Base-by-base conservation (phyloP, 257 asterid species). In the Parsonsia alboflavescens region DNA sequence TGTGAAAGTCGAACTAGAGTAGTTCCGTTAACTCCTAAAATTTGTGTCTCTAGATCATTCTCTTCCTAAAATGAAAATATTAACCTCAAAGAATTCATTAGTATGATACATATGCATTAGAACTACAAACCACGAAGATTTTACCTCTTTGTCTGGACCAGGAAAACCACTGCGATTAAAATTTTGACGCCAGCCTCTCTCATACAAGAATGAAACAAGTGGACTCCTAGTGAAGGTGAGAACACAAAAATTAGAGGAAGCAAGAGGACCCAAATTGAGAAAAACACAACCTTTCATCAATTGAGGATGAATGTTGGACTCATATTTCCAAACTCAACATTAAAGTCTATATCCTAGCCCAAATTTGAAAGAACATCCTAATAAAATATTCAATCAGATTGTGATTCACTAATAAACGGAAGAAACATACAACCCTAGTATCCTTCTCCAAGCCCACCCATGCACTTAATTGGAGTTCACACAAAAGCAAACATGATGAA, bases 171-270 rank as follows among this genome's bases (percentile, higher is more conserved):
- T 86, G 57, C 84, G 85, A 78, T 70, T 88, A 83, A 95, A 95
- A 75, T 82, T 87, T 79, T 95, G 99, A 75, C 97, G 98, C 99
- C 99, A 95, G 67, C 98, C 98, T 77, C 99, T 92, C 91, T 92
- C 99, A 71, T 95, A 95, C 76, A 89, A 85, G 80, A 85, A 95
- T 39, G 99, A 95, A 79, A 95, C 93, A 76, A 95, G 74, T 48
- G 99, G 98, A 74, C 98, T 95, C 98, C 99, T 95, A 81, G 52
- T 30, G 74, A 82, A 73, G 56, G 73, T 6, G 21, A 49, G 45
- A 72, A 49, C 45, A 73, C 21, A 72, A 80, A 62, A 70, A 75
- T 77, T 79, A 83, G 77, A 75, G 13, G 49, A 56, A 77, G 52
- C 45, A 64, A 3, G 15, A 50, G 22, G 45, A 22, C 8, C 50